These are phyloP conservation scores for Pseudozyma hubeiensis DNA, from an alignment of 1,284 basidiomycete species.

Conservation along the genomic window DNA sequence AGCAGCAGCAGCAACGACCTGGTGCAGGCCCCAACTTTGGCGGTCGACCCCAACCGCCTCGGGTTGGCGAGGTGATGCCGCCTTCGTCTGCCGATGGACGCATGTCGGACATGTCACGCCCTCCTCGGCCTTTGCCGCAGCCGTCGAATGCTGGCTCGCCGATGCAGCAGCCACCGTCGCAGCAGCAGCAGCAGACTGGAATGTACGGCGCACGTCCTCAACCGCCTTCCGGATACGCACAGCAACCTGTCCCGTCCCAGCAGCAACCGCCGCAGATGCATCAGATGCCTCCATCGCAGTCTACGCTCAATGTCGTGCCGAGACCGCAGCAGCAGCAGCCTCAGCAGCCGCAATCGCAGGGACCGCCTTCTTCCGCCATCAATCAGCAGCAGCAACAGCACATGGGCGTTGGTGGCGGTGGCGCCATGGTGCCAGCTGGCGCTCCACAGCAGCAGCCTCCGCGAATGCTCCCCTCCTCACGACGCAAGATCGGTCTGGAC, in stretches of 20 bases:
- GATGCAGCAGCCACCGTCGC: slow-evolving; percentile 41
- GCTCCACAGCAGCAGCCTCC: slow-evolving; percentile 21
- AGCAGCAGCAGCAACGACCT: slow-evolving; percentile 29
- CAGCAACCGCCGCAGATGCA: slow-evolving; percentile 18
- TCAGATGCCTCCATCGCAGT: slow-evolving; percentile 24
- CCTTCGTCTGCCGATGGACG: slow-evolving; percentile 23
- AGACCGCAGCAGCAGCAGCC: slow-evolving; percentile 19
- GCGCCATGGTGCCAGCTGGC: slow-evolving; percentile 16
- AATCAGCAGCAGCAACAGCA: slow-evolving; percentile 11
- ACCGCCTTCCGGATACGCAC: slow-evolving; percentile 21
- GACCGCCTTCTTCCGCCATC: slow-evolving; percentile 12
- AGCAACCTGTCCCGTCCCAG: slow-evolving; percentile 12
- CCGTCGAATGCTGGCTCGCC: slow-evolving; percentile 27
- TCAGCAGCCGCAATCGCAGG: slow-evolving; percentile 11
- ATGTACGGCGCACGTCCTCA: slow-evolving; percentile 41
- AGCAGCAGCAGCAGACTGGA: slow-evolving; percentile 6
- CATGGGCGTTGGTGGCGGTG: slow-evolving; percentile 1
- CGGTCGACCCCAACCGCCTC: slow-evolving; percentile 34
- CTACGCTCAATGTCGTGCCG: slow-evolving; percentile 12
- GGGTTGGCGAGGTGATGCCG: slow-evolving; percentile 23
- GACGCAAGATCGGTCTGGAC: slow-evolving; percentile 92
- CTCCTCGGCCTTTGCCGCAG: slow-evolving; percentile 49
- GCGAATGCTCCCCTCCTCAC: slow-evolving; percentile 67
- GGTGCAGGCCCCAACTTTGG: slow-evolving; percentile 34
- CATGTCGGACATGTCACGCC: slow-evolving; percentile 38